Evolutionary conservation across 257 asterid genomes (phyloP).

Genomic region (Solanum paucissectum): DNA sequence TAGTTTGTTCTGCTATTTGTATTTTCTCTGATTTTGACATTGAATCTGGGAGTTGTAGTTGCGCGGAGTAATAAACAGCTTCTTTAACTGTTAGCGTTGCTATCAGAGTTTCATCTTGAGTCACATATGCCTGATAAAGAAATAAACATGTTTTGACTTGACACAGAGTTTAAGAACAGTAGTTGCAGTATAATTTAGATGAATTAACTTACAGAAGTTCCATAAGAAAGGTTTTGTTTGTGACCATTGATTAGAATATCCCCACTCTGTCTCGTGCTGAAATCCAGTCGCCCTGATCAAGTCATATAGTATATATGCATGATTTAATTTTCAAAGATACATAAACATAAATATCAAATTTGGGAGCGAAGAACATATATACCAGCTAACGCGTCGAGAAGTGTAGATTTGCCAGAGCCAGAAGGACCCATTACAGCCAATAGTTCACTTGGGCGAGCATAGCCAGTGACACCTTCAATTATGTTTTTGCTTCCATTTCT

Average conservation of each 20-base stretch:
- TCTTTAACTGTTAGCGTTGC: constrained; percentile 13
- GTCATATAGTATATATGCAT: background rate
- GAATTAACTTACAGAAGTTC: constrained; percentile 12
- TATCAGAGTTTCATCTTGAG: constrained; percentile 11
- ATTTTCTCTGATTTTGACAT: constrained; percentile 10
- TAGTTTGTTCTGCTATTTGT: constrained; percentile 5
- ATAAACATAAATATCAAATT: background rate
- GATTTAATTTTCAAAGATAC: background rate
- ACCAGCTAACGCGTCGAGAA: constrained; percentile 28
- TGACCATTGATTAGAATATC: constrained; percentile 16
- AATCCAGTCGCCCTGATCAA: constrained; percentile 1
- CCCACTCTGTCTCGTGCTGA: constrained; percentile 8
- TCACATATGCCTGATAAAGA: constrained; percentile 12
- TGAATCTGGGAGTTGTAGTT: constrained; percentile 10
- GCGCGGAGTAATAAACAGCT: constrained; percentile 17
- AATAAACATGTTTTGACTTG: background rate
- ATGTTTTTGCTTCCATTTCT: constrained; percentile 1
- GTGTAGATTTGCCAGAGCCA: constrained; percentile 26
- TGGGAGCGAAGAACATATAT: background rate
- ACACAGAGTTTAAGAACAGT: background rate
- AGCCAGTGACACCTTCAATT: constrained; percentile 21
- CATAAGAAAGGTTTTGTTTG: constrained; percentile 9
- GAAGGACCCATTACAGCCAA: constrained; percentile 29
- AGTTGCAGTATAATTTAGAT: background rate
- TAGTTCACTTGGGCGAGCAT: constrained; percentile 20